Evolutionary conservation across 129 eudicot species (phyloP).

Genomic region (Flaveria bidentis): DNA sequence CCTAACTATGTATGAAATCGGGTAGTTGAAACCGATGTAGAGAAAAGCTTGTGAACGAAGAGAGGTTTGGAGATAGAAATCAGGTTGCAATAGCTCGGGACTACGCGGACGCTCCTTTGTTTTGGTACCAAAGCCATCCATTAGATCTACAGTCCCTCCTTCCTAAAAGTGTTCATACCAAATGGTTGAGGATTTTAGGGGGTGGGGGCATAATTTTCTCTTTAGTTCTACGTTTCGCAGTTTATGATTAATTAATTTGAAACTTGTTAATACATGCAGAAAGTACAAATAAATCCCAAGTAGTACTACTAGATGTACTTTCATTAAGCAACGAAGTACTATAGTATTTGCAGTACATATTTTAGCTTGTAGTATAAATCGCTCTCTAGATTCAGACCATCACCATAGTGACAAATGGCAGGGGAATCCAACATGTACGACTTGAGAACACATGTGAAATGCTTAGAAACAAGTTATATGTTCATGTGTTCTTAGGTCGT

Average conservation of each 20-base stretch:
- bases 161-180: too few relatives aligned
- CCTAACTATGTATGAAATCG: too few relatives aligned
- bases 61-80: too few relatives aligned
- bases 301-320: background rate
- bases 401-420: background rate
- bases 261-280: background rate
- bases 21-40: too few relatives aligned
- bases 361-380: background rate
- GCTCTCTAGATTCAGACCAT: background rate
- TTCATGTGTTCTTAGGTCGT: constrained; percentile 8
- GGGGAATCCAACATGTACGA: background rate
- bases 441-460: constrained; percentile 4
- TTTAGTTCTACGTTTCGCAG: too few relatives aligned
- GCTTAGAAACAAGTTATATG: background rate
- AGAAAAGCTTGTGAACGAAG: too few relatives aligned
- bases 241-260: background rate
- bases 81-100: too few relatives aligned
- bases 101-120: too few relatives aligned
- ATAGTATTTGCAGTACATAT: background rate
- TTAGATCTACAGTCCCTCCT: too few relatives aligned
- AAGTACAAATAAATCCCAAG: background rate
- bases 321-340: background rate
- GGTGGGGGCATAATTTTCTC: too few relatives aligned
- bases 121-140: too few relatives aligned
- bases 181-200: too few relatives aligned